Evolutionary conservation across 2,329 filamentous ascomycete genomes (phyloP).

Genomic region (Thielaviopsis euricoi): DNA sequence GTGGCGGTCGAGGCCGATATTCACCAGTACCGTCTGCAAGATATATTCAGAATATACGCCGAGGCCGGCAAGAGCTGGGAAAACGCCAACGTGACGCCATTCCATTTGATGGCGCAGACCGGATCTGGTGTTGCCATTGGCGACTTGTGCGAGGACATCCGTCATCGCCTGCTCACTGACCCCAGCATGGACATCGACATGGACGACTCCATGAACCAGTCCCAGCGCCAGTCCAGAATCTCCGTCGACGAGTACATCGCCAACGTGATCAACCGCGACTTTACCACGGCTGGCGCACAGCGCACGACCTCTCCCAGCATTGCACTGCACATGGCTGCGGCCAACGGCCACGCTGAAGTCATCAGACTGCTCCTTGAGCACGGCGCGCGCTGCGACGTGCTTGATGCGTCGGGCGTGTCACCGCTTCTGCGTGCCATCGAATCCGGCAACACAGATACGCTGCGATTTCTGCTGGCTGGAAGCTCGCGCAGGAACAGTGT

Average conservation of each 20-base stretch:
- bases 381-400: not conserved
- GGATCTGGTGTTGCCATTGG: no score
- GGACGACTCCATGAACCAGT: no score
- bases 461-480: not conserved
- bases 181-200: no score
- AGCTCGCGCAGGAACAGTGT: not conserved
- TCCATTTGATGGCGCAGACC: not conserved
- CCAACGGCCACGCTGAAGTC: not conserved
- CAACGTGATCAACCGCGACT: not conserved
- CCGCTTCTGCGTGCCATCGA: not conserved
- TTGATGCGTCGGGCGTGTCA: not conserved
- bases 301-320: not conserved
- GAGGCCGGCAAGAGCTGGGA: not conserved
- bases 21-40: not conserved
- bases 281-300: not conserved
- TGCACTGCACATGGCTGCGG: slow-evolving; percentile 5
- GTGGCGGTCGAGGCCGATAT: not conserved
- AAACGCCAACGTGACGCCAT: not conserved
- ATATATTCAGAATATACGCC: not conserved
- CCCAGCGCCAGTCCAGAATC: no score
- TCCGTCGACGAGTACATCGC: not conserved
- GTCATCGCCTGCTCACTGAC: no score
- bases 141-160: no score
- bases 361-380: not conserved
- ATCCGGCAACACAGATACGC: not conserved